A percentile compares a stretch with the other conserved stretches of the same genome.
Conservation (phyloP, 306 rosid genomes). For the Rosa lucieae region DNA sequence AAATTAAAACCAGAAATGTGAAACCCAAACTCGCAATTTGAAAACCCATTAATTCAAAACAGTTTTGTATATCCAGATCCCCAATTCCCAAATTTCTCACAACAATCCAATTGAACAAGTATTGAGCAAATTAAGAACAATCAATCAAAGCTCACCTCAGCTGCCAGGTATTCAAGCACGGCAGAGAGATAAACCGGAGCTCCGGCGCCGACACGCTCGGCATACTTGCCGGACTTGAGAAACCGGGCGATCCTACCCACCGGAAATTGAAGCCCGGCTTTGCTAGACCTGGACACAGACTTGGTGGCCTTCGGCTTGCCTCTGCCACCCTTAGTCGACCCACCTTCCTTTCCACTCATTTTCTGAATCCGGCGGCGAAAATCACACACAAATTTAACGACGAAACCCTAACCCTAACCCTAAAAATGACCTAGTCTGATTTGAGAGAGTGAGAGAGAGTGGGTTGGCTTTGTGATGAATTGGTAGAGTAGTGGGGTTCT, state of each 20-base stretch:
- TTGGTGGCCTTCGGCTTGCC: slow-evolving; percentile 91
- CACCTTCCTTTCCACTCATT: slow-evolving; percentile 74
- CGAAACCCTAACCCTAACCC: slow-evolving; percentile 48
- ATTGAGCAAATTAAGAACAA: not conserved
- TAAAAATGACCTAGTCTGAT: slow-evolving; percentile 4
- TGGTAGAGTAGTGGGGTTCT: not conserved
- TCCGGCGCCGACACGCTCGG: slow-evolving; percentile 93
- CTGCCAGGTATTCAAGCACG: slow-evolving; percentile 86
- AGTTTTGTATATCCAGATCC: not conserved
- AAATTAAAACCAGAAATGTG: no score
- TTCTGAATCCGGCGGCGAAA: not conserved
- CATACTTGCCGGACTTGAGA: slow-evolving; percentile 81
- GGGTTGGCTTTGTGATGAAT: fast-evolving
- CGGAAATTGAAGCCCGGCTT: slow-evolving; percentile 90
- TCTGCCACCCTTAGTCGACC: slow-evolving; percentile 82
- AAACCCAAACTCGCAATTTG: not conserved
- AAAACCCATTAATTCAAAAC: not conserved
- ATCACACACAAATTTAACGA: no score
- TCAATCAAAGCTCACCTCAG: slow-evolving; percentile 48
- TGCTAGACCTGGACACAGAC: slow-evolving; percentile 74
- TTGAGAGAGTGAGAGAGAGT: not conserved
- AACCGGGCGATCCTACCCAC: slow-evolving; percentile 87
- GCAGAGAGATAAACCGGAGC: slow-evolving; percentile 93
- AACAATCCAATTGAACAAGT: not conserved
- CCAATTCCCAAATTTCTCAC: not conserved